Conservation (phyloP, 163 green algal species). For the Chlamydomonas reinhardtii region DNA sequence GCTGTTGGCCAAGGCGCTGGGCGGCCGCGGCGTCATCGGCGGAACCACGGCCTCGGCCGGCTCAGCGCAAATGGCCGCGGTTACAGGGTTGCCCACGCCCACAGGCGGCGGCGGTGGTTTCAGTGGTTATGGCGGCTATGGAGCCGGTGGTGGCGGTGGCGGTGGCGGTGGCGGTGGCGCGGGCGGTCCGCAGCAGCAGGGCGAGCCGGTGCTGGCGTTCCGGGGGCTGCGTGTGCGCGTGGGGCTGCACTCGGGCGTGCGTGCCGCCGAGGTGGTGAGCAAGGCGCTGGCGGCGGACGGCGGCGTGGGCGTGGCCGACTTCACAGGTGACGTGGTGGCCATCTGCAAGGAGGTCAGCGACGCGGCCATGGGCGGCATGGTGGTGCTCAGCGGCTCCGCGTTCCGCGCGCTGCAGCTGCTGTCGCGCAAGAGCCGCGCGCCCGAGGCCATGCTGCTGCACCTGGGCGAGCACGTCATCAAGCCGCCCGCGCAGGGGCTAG, state of each 20-base stretch:
- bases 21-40: too few species aligned
- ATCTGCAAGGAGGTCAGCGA: background rate
- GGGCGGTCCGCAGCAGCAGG: too few species aligned
- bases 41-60: too few species aligned
- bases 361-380: constrained; percentile 6
- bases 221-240: background rate
- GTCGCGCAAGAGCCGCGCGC: background rate
- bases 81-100: too few species aligned
- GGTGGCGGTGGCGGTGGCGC: too few species aligned
- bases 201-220: background rate
- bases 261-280: background rate
- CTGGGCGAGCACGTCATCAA: background rate
- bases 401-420: constrained; percentile 7
- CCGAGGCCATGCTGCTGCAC: background rate
- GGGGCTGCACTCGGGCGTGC: background rate
- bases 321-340: background rate
- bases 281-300: background rate
- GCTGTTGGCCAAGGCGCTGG: too few species aligned
- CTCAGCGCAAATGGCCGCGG: too few species aligned
- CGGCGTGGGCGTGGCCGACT: background rate
- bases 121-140: too few species aligned
- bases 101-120: too few species aligned
- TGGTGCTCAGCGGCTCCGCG: background rate
- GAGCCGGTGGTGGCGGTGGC: too few species aligned
- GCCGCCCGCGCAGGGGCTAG: background rate